Percentiles rank a stretch among this genome's conserved stretches.
phyloP scores from a whole-genome alignment of 768 basidiomycete species.

The Boletellus emodensis region DNA sequence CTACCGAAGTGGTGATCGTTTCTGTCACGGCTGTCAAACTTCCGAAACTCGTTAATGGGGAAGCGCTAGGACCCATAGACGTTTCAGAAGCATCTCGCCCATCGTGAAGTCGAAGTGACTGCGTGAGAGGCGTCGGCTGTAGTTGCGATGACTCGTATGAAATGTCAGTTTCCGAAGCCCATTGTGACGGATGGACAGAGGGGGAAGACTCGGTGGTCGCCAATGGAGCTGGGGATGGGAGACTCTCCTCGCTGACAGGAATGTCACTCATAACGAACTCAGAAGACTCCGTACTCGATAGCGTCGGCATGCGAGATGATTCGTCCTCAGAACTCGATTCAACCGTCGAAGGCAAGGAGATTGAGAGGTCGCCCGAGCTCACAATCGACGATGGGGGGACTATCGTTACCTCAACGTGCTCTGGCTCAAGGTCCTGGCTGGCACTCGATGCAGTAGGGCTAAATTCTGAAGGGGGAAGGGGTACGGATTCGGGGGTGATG shows the following conservation, averaged over 20 bases:
- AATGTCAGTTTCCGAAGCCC: slow-evolving; percentile 60
- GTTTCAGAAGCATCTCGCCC: slow-evolving; percentile 66
- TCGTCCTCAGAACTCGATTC: slow-evolving; percentile 32
- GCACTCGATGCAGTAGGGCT: slow-evolving; percentile 26
- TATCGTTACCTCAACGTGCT: slow-evolving; percentile 11
- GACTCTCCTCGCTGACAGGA: slow-evolving; percentile 26
- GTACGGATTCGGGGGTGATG: slow-evolving; percentile 28
- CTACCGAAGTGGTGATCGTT: slow-evolving; percentile 25
- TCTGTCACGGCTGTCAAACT: slow-evolving; percentile 35
- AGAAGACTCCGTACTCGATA: slow-evolving; percentile 43
- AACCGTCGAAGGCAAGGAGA: slow-evolving; percentile 28
- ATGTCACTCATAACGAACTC: slow-evolving; percentile 25
- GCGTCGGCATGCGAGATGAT: slow-evolving; percentile 33
- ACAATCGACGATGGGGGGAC: slow-evolving; percentile 16
- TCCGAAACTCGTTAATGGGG: slow-evolving; percentile 30
- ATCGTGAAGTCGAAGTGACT: slow-evolving; percentile 50
- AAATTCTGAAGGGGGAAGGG: slow-evolving; percentile 37
- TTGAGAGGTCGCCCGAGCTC: slow-evolving; percentile 20
- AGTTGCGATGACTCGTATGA: slow-evolving; percentile 80
- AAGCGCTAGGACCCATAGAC: slow-evolving; percentile 58
- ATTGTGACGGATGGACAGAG: slow-evolving; percentile 42
- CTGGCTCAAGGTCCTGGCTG: slow-evolving; percentile 21
- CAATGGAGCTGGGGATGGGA: slow-evolving; percentile 34
- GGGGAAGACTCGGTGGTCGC: slow-evolving; percentile 35
- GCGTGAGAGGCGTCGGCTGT: slow-evolving; percentile 62